These are phyloP conservation scores for Miamiensis avidus DNA, from an alignment of 169 alveolate species.

Conservation along the genomic window DNA sequence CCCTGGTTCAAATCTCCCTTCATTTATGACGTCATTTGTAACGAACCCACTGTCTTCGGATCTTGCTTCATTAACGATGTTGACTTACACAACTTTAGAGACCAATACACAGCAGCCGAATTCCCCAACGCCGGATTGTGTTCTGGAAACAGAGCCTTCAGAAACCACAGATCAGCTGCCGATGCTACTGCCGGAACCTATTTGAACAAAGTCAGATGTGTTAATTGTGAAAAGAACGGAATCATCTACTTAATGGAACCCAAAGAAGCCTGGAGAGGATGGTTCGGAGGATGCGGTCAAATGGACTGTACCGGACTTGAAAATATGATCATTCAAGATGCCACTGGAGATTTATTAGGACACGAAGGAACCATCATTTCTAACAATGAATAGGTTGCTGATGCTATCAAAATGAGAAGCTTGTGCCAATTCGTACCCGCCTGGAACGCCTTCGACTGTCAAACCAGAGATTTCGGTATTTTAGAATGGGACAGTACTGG, in stretches of 20 bases:
- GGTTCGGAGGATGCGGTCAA: conserved; percentile 47
- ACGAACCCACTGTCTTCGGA: neutral
- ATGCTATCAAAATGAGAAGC: neutral
- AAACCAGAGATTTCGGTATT: neutral
- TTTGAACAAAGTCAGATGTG: conserved; percentile 8
- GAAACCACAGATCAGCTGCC: conserved; percentile 2
- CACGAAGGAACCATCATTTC: neutral
- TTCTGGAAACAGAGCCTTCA: neutral
- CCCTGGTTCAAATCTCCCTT: neutral
- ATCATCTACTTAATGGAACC: conserved; percentile 22
- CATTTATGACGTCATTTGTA: neutral
- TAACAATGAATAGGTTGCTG: neutral
- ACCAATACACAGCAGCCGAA: neutral
- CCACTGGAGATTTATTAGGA: conserved; percentile 34
- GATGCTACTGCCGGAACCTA: conserved; percentile 29
- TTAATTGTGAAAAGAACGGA: conserved; percentile 28
- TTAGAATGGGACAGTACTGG: conserved; percentile 21
- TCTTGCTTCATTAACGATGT: no score
- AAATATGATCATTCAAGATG: conserved; percentile 31
- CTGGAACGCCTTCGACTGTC: conserved; percentile 12
- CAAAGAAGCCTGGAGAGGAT: conserved; percentile 24
- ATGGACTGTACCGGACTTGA: conserved; percentile 34
- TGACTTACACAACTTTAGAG: no score
- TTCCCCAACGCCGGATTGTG: neutral
- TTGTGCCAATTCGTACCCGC: neutral